These are phyloP conservation scores for Candida ortonii DNA, from an alignment of 805 yeast genomes.

Conservation along the genomic window DNA sequence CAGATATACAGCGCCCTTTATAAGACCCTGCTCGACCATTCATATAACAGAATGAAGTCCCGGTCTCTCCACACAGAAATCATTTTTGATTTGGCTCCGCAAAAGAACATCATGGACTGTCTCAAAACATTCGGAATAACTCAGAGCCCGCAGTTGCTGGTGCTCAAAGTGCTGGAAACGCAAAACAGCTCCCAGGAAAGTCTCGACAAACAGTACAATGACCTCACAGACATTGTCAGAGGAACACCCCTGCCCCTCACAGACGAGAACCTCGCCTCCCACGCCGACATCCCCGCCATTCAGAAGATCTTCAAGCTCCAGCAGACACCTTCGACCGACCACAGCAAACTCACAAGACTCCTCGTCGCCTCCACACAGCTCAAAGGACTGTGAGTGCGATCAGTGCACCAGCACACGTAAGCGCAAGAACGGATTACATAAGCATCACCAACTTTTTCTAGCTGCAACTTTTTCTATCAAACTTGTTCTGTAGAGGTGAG, in stretches of 20 bases:
- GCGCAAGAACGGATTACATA: too few species aligned
- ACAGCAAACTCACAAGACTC: conserved; percentile 20
- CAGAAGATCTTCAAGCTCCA: conserved; percentile 28
- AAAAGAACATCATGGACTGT: conserved; percentile 69
- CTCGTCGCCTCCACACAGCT: conserved; percentile 29
- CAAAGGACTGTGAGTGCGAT: conserved; percentile 22
- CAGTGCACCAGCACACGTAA: background rate
- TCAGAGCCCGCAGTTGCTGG: conserved; percentile 43
- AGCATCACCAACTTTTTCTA: too few species aligned
- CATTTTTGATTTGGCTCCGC: conserved; percentile 65
- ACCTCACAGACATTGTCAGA: conserved; percentile 24
- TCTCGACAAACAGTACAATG: conserved; percentile 13
- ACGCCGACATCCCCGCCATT: conserved; percentile 32
- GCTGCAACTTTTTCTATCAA: too few species aligned
- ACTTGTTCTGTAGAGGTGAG: too few species aligned
- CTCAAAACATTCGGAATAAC: conserved; percentile 68
- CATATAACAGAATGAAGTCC: conserved; percentile 52
- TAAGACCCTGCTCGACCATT: conserved; percentile 54
- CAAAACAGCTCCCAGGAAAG: conserved; percentile 11
- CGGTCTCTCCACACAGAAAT: conserved; percentile 69
- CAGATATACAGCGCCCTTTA: conserved; percentile 62
- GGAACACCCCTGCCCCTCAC: conserved; percentile 36
- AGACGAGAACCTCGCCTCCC: conserved; percentile 31
- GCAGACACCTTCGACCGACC: conserved; percentile 15
- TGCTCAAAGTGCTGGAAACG: conserved; percentile 44